A percentile compares a stretch with the other conserved stretches of the same genome.
Evolutionary conservation across 495 filamentous ascomycete genomes (phyloP).

Genomic region (Talaromyces liani): DNA sequence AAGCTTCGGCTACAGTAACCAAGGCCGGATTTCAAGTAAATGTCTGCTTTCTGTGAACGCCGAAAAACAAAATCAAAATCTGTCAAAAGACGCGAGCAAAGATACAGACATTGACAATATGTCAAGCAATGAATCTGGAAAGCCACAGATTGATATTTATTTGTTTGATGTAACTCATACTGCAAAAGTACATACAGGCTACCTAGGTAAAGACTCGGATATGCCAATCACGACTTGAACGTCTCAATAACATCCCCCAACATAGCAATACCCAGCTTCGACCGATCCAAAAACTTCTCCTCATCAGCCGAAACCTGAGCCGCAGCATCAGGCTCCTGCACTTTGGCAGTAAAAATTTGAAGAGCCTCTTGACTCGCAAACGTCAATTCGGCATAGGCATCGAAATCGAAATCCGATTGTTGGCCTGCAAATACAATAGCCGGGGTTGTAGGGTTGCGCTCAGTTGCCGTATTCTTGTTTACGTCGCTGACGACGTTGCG

Average conservation of each 20-base stretch:
- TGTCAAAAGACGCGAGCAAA: too few species aligned
- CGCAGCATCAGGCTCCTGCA: slow-evolving; percentile 17
- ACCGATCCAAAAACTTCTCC: slow-evolving; percentile 25
- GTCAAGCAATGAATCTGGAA: too few species aligned
- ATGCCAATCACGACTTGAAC: background rate
- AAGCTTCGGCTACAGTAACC: background rate
- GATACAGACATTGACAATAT: too few species aligned
- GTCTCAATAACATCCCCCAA: slow-evolving; percentile 21
- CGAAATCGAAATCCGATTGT: slow-evolving; percentile 33
- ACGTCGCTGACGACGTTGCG: slow-evolving; percentile 6
- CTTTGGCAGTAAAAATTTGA: slow-evolving; percentile 18
- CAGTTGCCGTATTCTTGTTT: background rate
- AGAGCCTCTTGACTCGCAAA: slow-evolving; percentile 26
- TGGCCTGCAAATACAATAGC: slow-evolving; percentile 24
- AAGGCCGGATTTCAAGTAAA: too few species aligned
- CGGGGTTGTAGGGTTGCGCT: slow-evolving; percentile 18
- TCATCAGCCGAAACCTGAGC: slow-evolving; percentile 21
- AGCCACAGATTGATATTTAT: too few species aligned
- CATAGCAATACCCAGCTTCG: slow-evolving; percentile 17
- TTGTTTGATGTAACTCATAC: too few species aligned
- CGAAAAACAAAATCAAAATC: too few species aligned
- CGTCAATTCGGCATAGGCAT: slow-evolving; percentile 26
- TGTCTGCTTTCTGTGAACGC: too few species aligned
- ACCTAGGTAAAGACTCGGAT: background rate
- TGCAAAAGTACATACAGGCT: too few species aligned